A percentile compares a stretch with the other conserved stretches of the same genome.
These are phyloP conservation scores for Clathrospora elynae DNA, from an alignment of 2,329 filamentous ascomycete genomes.

Conservation along the genomic window DNA sequence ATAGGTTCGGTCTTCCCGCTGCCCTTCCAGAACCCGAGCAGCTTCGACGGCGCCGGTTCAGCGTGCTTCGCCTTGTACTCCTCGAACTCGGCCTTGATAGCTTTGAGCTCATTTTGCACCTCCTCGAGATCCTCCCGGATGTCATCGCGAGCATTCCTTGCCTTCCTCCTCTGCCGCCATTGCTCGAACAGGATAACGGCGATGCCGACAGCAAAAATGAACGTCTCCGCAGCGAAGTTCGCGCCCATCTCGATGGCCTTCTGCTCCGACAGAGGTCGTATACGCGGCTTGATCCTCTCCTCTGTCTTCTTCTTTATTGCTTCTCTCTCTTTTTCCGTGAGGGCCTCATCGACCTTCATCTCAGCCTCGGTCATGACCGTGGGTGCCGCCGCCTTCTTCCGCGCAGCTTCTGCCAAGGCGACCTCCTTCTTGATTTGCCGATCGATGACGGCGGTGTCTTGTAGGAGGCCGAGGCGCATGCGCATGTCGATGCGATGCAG, in stretches of 20 bases:
- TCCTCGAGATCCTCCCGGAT: conserved; percentile 64
- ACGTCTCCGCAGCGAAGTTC: conserved; percentile 70
- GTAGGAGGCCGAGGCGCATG: conserved; percentile 67
- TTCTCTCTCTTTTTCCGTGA: conserved; percentile 55
- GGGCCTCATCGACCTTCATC: conserved; percentile 60
- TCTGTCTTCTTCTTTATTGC: conserved; percentile 53
- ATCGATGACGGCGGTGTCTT: conserved; percentile 63
- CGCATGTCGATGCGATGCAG: conserved; percentile 72
- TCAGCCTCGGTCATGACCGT: conserved; percentile 68
- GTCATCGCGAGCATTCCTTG: conserved; percentile 63
- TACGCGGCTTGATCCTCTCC: conserved; percentile 56
- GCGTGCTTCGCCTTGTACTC: conserved; percentile 47
- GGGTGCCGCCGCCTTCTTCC: conserved; percentile 56
- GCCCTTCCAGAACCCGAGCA: conserved; percentile 41
- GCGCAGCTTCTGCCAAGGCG: conserved; percentile 61
- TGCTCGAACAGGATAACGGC: conserved; percentile 67
- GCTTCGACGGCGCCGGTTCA: conserved; percentile 29
- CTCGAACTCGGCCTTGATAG: conserved; percentile 49
- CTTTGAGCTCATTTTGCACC: conserved; percentile 56
- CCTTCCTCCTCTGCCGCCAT: conserved; percentile 65
- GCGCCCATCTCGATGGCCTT: conserved; percentile 72
- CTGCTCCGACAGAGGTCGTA: conserved; percentile 67
- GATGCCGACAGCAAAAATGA: conserved; percentile 68
- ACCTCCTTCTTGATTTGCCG: conserved; percentile 59
- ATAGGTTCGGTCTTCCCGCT: conserved; percentile 24